These are phyloP conservation scores for Toxoplasma gondii DNA, from an alignment of 169 alveolate genomes.

Conservation along the genomic window DNA sequence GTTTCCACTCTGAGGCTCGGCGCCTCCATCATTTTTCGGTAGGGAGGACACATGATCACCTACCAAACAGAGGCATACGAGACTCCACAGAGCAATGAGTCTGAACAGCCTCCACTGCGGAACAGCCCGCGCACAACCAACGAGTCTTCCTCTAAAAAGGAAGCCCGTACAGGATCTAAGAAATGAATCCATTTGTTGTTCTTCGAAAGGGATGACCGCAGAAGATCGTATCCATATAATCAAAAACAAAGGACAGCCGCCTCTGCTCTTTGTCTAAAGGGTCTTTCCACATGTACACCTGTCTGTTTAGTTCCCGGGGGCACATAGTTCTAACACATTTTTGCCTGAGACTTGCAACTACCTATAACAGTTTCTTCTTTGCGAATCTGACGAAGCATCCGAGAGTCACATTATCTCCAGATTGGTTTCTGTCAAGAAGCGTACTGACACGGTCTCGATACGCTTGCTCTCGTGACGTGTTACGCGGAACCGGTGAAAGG, in stretches of 20 bases:
- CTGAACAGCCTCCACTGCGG: background rate
- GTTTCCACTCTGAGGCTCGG: too few relatives aligned
- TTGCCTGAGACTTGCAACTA: background rate
- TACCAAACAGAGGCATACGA: background rate
- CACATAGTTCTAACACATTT: background rate
- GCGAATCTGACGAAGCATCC: too few relatives aligned
- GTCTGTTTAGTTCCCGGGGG: background rate
- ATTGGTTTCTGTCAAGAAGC: too few relatives aligned
- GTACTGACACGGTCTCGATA: too few relatives aligned
- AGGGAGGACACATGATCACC: background rate
- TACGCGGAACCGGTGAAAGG: background rate
- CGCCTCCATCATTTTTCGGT: background rate
- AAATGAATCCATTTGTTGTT: background rate
- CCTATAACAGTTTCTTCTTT: too few relatives aligned
- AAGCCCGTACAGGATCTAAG: background rate
- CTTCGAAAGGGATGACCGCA: background rate
- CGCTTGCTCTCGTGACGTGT: too few relatives aligned
- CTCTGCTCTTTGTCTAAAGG: background rate
- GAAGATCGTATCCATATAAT: background rate
- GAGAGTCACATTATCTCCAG: too few relatives aligned
- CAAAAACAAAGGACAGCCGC: background rate
- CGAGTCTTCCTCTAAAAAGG: background rate
- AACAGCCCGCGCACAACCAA: background rate
- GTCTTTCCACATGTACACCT: background rate
- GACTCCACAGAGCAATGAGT: background rate